Conservation (phyloP, 805 yeast species). For the Pichia scutulata region DNA sequence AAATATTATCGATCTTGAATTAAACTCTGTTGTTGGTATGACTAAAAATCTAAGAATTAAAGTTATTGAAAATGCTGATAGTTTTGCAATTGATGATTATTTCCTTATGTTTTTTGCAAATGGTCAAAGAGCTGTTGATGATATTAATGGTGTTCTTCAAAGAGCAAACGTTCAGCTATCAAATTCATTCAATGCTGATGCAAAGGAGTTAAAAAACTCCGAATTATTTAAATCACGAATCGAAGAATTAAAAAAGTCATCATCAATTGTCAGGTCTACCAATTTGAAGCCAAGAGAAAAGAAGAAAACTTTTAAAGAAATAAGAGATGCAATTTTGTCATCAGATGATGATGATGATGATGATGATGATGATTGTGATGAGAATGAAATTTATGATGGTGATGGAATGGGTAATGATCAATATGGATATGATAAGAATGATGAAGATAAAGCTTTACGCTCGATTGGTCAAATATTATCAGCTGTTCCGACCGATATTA, state of each 20-base stretch:
- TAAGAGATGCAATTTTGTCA: conserved; percentile 5
- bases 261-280: conserved; percentile 21
- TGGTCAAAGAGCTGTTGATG: conserved; percentile 36
- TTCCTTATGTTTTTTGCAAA: conserved; percentile 58
- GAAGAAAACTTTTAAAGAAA: background rate
- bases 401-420: background rate
- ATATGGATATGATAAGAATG: background rate
- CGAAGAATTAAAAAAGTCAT: conserved; percentile 18
- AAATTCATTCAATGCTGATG: conserved; percentile 8
- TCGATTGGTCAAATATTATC: background rate
- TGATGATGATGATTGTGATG: background rate
- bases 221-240: conserved; percentile 20
- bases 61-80: conserved; percentile 47
- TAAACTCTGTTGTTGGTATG: conserved; percentile 45
- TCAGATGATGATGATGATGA: conserved; percentile 10
- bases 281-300: conserved; percentile 9
- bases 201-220: conserved; percentile 18
- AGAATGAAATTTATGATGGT: background rate
- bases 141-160: conserved; percentile 35
- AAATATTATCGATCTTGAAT: conserved; percentile 56
- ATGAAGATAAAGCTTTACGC: background rate
- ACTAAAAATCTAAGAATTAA: conserved; percentile 53
- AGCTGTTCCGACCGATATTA: background rate
- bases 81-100: conserved; percentile 58
- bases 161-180: conserved; percentile 24